A percentile compares a stretch with the other conserved stretches of the same genome.
Conservation (phyloP, 1,139 yeast species). For the Candida anutae region DNA sequence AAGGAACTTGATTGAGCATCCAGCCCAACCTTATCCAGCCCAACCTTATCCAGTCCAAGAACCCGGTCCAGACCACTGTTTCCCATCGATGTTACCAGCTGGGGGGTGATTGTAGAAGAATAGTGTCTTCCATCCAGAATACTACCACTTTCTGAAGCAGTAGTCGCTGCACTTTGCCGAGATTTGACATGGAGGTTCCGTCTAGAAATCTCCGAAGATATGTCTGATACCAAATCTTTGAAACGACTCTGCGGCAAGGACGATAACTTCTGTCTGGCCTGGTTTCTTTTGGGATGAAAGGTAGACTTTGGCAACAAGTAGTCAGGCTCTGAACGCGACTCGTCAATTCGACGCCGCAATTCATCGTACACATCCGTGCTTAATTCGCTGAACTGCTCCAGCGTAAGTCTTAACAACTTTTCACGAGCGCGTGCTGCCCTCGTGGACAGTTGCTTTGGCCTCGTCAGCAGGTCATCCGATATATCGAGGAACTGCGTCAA, state of each 20-base stretch:
- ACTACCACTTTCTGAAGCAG: too few relatives aligned
- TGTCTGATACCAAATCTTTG: conserved; percentile 86
- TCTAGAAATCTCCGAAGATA: conserved; percentile 78
- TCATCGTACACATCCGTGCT: conserved; percentile 94
- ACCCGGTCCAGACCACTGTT: neutral
- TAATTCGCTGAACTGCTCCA: conserved; percentile 82
- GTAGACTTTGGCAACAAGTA: conserved; percentile 60
- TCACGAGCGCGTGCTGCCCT: conserved; percentile 77
- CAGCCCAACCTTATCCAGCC: neutral
- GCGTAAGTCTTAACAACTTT: conserved; percentile 69
- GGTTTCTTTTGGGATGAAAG: conserved; percentile 91
- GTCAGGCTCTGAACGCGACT: conserved; percentile 48
- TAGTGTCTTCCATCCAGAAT: too few relatives aligned
- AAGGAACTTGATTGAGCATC: neutral
- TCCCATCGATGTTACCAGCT: neutral
- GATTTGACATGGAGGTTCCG: conserved; percentile 43
- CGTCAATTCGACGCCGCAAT: conserved; percentile 62
- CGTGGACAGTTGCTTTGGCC: conserved; percentile 39
- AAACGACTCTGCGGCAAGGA: conserved; percentile 76
- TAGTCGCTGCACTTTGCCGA: neutral
- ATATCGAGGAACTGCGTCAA: conserved; percentile 46
- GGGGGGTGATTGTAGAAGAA: neutral
- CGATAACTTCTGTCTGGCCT: conserved; percentile 89
- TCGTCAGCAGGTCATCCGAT: conserved; percentile 39
- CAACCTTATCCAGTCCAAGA: neutral